Base-by-base conservation (phyloP, 2,329 filamentous ascomycete genomes). In the Trichoderma sp. region DNA sequence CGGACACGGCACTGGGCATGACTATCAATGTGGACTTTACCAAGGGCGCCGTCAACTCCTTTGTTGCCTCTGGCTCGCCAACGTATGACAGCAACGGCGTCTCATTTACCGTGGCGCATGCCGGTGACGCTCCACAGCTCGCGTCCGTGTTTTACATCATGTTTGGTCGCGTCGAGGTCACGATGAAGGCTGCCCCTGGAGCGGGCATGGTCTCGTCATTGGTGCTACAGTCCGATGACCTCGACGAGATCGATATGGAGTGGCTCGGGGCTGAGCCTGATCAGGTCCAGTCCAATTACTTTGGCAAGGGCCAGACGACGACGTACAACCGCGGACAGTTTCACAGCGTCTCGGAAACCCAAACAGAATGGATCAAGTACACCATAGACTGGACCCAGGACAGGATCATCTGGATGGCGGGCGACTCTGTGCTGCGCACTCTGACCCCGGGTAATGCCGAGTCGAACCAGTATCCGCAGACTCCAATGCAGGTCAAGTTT, bases 161-260 rank as follows among this genome's bases (percentile, higher is more conserved):
- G 95, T 99, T 97, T 76, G 95, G 95, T 70, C 90, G 89, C 68
- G 91, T 97, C 74, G 90, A 96, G 69, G 86, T 93, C 70, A 89
- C 87, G 39, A 84, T 97, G 81, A 93, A 94, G 78, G 88, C 92
- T 28, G 93, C 95, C 10, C 89, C 93, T 0, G 95, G 95, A 7
- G 88, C 86, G 10, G 95, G 95, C 66, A 97, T 99, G 72, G 93
- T 99, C 69, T 97, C 92, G 77, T 95, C 92, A 52, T 85, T 95
- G 14, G 92, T 99, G 9, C 81, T 99, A 69, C 89, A 96, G 78
- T 97, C 93, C 15, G 94, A 98, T 76, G 86, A 87, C 72, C 85
- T 97, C 51, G 95, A 99, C 78, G 95, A 99, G 80, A 96, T 99
- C 73, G 95, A 99, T 77, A 91, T 94, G 81, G 95, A 99, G 78